Percentiles rank a stretch among this genome's conserved stretches.
Conservation (phyloP, 2,329 filamentous ascomycete genomes). For the Thielaviopsis ethacetica region DNA sequence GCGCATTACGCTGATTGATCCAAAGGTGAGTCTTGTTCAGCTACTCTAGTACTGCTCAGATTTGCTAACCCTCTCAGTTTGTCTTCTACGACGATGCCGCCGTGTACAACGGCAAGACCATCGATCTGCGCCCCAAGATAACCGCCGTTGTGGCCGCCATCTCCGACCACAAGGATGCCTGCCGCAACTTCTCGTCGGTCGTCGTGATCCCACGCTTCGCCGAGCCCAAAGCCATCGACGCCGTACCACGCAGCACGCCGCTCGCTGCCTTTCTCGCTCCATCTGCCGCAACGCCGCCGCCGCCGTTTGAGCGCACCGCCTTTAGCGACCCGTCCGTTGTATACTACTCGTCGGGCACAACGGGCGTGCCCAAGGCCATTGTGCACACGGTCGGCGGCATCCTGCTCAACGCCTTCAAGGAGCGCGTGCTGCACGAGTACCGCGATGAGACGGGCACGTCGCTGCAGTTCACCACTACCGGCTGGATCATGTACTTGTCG, state of each 20-base stretch:
- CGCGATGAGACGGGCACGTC: conserved; percentile 23
- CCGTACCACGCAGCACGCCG: conserved; percentile 31
- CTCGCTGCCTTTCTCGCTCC: conserved; percentile 27
- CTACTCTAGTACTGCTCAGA: neutral
- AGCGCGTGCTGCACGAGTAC: conserved; percentile 36
- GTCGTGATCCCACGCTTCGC: conserved; percentile 52
- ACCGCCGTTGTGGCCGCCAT: conserved; percentile 46
- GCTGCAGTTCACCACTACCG: conserved; percentile 48
- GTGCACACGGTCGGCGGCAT: conserved; percentile 58
- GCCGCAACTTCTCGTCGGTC: conserved; percentile 43
- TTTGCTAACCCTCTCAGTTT: conserved; percentile 22
- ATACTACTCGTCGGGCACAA: conserved; percentile 68
- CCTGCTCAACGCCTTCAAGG: conserved; percentile 39
- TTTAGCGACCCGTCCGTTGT: conserved; percentile 66
- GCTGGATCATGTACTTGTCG: conserved; percentile 78
- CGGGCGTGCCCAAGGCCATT: conserved; percentile 71
- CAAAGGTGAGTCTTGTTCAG: conserved; percentile 31
- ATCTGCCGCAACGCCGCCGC: neutral
- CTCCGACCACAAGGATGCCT: conserved; percentile 44
- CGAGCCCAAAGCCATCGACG: conserved; percentile 39
- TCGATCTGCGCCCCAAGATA: conserved; percentile 62
- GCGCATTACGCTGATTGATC: conserved; percentile 56
- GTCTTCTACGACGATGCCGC: conserved; percentile 74
- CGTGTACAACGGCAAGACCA: conserved; percentile 61
- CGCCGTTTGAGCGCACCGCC: conserved; percentile 28